Evolutionary conservation across 208 protist species (phyloP).

Genomic region (Histomonas meleagridis): DNA sequence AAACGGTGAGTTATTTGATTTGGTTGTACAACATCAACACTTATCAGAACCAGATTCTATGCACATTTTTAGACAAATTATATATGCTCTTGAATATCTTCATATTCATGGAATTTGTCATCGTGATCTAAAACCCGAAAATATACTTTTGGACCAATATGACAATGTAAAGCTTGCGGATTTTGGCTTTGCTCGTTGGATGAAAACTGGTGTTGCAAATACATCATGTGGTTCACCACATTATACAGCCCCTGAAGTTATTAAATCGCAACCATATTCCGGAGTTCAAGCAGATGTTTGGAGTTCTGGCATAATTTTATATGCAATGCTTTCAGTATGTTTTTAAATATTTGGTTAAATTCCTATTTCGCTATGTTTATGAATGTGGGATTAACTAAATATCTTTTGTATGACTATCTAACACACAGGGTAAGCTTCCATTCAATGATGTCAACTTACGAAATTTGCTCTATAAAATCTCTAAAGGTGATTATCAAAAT

Average conservation of each 20-base stretch:
- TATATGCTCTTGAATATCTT: constrained; percentile 29
- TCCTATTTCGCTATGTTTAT: background rate
- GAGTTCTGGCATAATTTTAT: constrained; percentile 42
- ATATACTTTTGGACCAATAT: background rate
- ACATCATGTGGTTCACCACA: constrained; percentile 42
- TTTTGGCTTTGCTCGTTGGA: constrained; percentile 40
- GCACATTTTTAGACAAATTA: background rate
- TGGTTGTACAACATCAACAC: background rate
- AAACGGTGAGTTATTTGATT: constrained; percentile 14
- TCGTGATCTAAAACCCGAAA: constrained; percentile 3
- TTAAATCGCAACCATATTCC: background rate
- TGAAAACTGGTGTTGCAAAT: background rate
- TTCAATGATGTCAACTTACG: background rate
- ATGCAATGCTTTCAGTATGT: constrained; percentile 39
- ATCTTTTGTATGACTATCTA: background rate
- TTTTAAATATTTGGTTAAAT: background rate
- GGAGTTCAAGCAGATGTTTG: constrained; percentile 35
- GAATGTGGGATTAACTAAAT: background rate
- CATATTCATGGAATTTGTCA: constrained; percentile 2
- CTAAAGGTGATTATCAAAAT: background rate
- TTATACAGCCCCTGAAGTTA: constrained; percentile 41
- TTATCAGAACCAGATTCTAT: background rate
- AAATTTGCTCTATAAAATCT: background rate
- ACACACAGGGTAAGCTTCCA: background rate
- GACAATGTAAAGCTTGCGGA: constrained; percentile 41